Evolutionary conservation across 306 rosid genomes (phyloP).

Genomic region (Rosa lucieae): DNA sequence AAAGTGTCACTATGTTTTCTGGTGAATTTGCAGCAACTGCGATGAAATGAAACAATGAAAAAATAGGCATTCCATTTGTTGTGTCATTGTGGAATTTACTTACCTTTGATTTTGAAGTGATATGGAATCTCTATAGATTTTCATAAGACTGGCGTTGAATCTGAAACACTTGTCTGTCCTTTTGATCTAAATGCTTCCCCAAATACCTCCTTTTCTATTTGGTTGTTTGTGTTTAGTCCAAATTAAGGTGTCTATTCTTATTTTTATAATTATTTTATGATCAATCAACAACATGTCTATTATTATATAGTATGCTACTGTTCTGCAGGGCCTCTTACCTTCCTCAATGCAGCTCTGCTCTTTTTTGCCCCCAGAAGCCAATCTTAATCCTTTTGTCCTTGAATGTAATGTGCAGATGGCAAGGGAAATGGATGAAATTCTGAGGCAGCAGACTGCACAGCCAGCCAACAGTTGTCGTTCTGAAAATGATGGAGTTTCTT

Average conservation of each 20-base stretch:
- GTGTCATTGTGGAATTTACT: not conserved
- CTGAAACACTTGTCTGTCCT: not conserved
- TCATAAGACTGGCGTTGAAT: not conserved
- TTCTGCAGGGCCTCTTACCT: not conserved
- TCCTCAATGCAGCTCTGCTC: not conserved
- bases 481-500: too few relatives aligned
- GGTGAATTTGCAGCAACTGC: not conserved
- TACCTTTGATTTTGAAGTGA: not conserved
- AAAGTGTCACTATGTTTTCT: not conserved
- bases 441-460: slow-evolving; percentile 66
- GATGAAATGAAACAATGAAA: not conserved
- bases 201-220: not conserved
- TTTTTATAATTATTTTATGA: not conserved
- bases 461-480: slow-evolving; percentile 95
- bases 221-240: not conserved
- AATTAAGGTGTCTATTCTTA: not conserved
- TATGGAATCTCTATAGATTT: not conserved
- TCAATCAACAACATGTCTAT: not conserved
- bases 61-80: not conserved
- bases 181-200: not conserved
- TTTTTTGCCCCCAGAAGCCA: not conserved
- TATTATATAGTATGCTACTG: not conserved
- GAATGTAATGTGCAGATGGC: slow-evolving; percentile 64
- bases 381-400: not conserved
- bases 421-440: slow-evolving; percentile 87